Percentiles rank a stretch among this genome's conserved stretches.
Evolutionary conservation across 805 yeast species (phyloP).

Genomic region (Yamadazyma kitorensis): DNA sequence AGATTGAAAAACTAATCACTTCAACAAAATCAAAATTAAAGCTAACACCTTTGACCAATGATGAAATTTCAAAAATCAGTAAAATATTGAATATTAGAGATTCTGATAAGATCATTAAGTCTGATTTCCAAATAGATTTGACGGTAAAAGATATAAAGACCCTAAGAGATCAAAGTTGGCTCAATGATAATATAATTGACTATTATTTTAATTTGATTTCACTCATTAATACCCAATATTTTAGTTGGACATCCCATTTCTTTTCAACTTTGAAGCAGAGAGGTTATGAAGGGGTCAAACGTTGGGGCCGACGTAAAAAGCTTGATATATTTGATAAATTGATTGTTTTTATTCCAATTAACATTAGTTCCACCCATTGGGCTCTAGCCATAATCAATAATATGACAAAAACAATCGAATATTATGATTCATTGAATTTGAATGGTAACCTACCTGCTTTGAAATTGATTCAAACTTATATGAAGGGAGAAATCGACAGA

Average conservation of each 20-base stretch:
- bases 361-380: constrained; percentile 85
- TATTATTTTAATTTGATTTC: constrained; percentile 62
- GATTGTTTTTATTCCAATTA: constrained; percentile 79
- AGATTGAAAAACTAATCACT: constrained; percentile 16
- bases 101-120: constrained; percentile 10
- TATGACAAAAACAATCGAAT: constrained; percentile 52
- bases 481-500: constrained; percentile 64
- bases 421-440: constrained; percentile 70
- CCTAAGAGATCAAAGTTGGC: constrained; percentile 70
- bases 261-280: constrained; percentile 64
- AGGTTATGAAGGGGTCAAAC: constrained; percentile 59
- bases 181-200: constrained; percentile 89
- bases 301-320: constrained; percentile 28
- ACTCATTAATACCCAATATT: constrained; percentile 39
- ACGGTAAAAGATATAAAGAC: constrained; percentile 67
- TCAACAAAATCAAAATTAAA: constrained; percentile 8
- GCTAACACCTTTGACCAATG: constrained; percentile 12
- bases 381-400: constrained; percentile 80
- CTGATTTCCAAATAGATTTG: constrained; percentile 50
- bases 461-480: constrained; percentile 53
- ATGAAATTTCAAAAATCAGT: constrained; percentile 12
- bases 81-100: constrained; percentile 11
- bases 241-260: constrained; percentile 86
- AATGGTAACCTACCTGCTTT: constrained; percentile 44
- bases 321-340: constrained; percentile 57